Evolutionary conservation across 2,329 filamentous ascomycete genomes (phyloP), one percentile per base, ranked within the genome.

Genomic region (Colletotrichum tofieldiae): DNA sequence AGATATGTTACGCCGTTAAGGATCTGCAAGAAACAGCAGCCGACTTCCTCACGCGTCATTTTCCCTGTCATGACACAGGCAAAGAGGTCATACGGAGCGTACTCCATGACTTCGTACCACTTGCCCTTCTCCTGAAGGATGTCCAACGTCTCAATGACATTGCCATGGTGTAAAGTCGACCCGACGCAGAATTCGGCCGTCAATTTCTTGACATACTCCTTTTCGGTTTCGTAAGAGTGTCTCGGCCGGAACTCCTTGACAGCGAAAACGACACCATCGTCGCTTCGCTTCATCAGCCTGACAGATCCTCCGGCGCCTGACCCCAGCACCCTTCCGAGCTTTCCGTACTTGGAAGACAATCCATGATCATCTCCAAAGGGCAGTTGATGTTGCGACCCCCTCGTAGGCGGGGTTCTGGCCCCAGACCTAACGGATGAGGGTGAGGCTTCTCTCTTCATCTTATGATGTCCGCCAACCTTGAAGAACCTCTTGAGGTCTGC

Each of bases 51-150:
- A 71, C 94, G 91, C 51, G 91, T 90, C 96, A 99, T 99, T 83
- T 95, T 97, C 45, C 96, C 96, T 0, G 96, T 98, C 96, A 99
- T 99, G 76, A 99, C 96, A 75, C 97, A 98, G 16, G 96, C 96
- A 80, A 99, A 99, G 39, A 99, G 88, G 81, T 99, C 96, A 79
- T 88, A 99, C 0, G 96, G 96, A 14, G 95, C 96, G 79, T 97
- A 99, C 80, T 99, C 96, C 96, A 99, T 99, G 52, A 99, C 96
- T 79, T 98, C 96, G 78, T 95, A 99, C 94, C 96, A 99, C 75
- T 93, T 95, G 62, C 91, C 91, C 82, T 96, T 96, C 83, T 99
- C 96, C 76, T 97, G 94, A 14, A 99, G 91, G 74, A 99, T 97
- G 81, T 99, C 96, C 75, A 99, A 89, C 1, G 96, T 98, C 82